Evolutionary conservation across 495 filamentous ascomycete species (phyloP).

Genomic region (Tetracladium setigerum): DNA sequence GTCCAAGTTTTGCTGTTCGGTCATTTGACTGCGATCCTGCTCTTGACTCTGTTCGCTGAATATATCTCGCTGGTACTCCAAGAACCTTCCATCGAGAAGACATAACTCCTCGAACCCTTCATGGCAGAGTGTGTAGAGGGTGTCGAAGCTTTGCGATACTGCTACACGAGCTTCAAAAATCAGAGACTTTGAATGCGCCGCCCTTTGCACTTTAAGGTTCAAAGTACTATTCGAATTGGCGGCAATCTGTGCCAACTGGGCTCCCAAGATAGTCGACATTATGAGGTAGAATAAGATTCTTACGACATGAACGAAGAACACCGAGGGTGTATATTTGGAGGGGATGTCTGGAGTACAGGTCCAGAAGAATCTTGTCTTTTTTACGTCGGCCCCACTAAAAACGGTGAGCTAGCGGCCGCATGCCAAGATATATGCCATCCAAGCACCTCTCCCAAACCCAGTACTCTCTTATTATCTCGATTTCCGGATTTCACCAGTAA

Average conservation of each 20-base stretch:
- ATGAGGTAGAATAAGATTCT: conserved; percentile 9
- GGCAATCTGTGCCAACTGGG: conserved; percentile 75
- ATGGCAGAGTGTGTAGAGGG: conserved; percentile 74
- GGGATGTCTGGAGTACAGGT: too few species aligned
- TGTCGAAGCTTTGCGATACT: conserved; percentile 78
- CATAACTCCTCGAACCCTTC: conserved; percentile 91
- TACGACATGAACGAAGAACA: not conserved
- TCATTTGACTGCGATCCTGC: conserved; percentile 82
- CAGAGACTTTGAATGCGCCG: conserved; percentile 81
- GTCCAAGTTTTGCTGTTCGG: conserved; percentile 65
- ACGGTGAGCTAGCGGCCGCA: too few species aligned
- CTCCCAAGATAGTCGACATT: conserved; percentile 75
- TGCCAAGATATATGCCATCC: too few species aligned
- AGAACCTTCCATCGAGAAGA: conserved; percentile 68
- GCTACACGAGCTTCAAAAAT: conserved; percentile 81
- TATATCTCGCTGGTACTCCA: conserved; percentile 57
- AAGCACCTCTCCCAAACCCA: too few species aligned
- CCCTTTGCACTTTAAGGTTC: conserved; percentile 82
- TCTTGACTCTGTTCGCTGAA: conserved; percentile 89
- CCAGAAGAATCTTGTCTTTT: too few species aligned
- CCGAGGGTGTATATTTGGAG: not conserved
- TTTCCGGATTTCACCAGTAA: too few species aligned
- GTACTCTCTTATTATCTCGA: too few species aligned
- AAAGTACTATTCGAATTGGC: conserved; percentile 69
- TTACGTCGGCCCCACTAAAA: too few species aligned